phyloP scores from a whole-genome alignment of 225 moss, liverwort and hornwort species.

The Marchantia polymorpha region DNA sequence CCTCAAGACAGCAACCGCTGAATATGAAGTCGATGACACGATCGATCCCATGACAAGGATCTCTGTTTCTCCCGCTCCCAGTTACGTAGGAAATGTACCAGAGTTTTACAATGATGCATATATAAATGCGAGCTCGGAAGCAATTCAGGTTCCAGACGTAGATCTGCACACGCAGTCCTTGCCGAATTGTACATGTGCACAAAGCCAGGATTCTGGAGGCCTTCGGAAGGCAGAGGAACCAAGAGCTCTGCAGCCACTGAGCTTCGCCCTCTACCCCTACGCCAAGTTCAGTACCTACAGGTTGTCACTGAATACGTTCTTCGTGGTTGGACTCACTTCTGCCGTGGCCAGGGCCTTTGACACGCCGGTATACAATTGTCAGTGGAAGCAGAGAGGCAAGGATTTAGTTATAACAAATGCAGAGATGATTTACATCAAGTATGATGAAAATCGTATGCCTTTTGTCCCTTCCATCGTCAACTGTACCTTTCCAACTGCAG shows the following conservation, averaged over 20 bases:
- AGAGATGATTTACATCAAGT: conserved; percentile 37
- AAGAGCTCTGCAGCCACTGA: conserved; percentile 39
- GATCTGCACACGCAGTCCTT: neutral
- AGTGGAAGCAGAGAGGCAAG: conserved; percentile 36
- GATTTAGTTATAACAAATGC: conserved; percentile 21
- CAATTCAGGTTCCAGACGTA: neutral
- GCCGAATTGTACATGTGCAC: neutral
- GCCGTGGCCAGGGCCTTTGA: conserved; percentile 43
- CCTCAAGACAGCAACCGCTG: neutral
- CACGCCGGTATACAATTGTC: conserved; percentile 45
- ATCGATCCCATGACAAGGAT: neutral
- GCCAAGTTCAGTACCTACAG: conserved; percentile 65
- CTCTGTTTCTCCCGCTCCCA: neutral
- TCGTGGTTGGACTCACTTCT: conserved; percentile 51
- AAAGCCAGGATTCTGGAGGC: too few species aligned
- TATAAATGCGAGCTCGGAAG: neutral
- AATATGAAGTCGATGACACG: neutral
- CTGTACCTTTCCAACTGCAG: conserved; percentile 43
- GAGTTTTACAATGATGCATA: neutral
- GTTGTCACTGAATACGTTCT: conserved; percentile 43
- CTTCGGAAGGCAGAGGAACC: too few species aligned
- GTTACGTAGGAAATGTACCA: neutral
- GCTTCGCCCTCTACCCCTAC: conserved; percentile 54
- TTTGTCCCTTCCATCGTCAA: conserved; percentile 51
- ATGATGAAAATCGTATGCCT: conserved; percentile 49